A percentile compares a stretch with the other conserved stretches of the same genome.
Evolutionary conservation across 768 basidiomycete genomes (phyloP).

Genomic region (Sporobolomyces phaffii): DNA sequence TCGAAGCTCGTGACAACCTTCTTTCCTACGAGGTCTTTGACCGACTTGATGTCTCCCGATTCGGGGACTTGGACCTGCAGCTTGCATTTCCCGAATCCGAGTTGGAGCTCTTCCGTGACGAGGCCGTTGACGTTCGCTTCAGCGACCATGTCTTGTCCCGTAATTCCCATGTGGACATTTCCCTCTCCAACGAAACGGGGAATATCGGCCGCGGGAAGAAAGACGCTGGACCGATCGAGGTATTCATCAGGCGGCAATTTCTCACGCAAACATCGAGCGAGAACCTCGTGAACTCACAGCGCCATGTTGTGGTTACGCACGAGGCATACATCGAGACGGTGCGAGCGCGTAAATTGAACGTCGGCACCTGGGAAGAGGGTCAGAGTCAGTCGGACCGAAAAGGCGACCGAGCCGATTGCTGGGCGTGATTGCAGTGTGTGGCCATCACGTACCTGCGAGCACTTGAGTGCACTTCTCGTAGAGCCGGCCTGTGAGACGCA

Average conservation of each 20-base stretch:
- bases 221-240: no score
- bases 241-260: no score
- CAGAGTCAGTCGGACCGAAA: no score
- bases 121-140: conserved; percentile 75
- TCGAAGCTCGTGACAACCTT: conserved; percentile 93
- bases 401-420: background rate
- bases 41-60: conserved; percentile 58
- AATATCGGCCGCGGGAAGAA: conserved; percentile 93
- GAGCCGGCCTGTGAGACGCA: conserved; percentile 59
- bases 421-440: no score
- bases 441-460: conserved; percentile 58
- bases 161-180: conserved; percentile 92
- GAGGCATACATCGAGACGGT: conserved; percentile 86
- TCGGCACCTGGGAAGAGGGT: conserved; percentile 75
- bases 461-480: conserved; percentile 84
- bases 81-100: conserved; percentile 91
- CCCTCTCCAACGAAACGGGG: conserved; percentile 98
- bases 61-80: conserved; percentile 78
- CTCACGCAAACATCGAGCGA: no score
- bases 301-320: conserved; percentile 88
- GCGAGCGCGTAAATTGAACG: conserved; percentile 81
- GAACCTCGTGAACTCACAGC: conserved; percentile 67
- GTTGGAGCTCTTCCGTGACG: conserved; percentile 70
- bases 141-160: conserved; percentile 93
- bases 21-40: conserved; percentile 79